Conservation (phyloP, 75 land plant genomes). For the Cryptomeria japonica region DNA sequence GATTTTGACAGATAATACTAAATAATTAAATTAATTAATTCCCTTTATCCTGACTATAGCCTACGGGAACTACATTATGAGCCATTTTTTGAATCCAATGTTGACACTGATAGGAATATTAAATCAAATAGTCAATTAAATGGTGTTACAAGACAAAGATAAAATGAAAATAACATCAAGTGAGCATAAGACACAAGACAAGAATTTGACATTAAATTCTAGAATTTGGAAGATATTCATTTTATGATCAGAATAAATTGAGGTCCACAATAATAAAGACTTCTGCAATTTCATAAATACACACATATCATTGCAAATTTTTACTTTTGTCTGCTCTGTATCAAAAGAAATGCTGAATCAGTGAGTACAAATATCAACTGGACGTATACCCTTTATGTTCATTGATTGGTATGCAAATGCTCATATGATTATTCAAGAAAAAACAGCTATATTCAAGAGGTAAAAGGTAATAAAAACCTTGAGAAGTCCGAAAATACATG, state of each 20-base stretch:
- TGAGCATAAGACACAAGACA: background rate
- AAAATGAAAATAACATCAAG: background rate
- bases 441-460: background rate
- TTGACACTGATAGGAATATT: background rate
- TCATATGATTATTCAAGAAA: background rate
- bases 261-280: background rate
- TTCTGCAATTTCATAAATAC: background rate
- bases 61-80: no score
- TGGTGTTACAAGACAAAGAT: background rate
- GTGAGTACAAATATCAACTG: background rate
- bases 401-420: background rate
- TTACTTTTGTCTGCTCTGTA: background rate
- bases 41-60: no score
- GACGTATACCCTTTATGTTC: background rate
- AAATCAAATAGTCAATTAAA: background rate
- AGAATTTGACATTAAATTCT: background rate
- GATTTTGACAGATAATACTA: no score
- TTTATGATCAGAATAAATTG: background rate
- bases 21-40: no score
- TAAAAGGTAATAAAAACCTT: conserved; percentile 48
- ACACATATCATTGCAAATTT: background rate
- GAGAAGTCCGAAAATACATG: conserved; percentile 96
- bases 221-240: background rate
- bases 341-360: background rate
- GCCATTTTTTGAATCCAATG: no score